Evolutionary conservation across 768 basidiomycete genomes (phyloP), one percentile per base, ranked within the genome.

Genomic region (Holtermanniella nyarrowii): DNA sequence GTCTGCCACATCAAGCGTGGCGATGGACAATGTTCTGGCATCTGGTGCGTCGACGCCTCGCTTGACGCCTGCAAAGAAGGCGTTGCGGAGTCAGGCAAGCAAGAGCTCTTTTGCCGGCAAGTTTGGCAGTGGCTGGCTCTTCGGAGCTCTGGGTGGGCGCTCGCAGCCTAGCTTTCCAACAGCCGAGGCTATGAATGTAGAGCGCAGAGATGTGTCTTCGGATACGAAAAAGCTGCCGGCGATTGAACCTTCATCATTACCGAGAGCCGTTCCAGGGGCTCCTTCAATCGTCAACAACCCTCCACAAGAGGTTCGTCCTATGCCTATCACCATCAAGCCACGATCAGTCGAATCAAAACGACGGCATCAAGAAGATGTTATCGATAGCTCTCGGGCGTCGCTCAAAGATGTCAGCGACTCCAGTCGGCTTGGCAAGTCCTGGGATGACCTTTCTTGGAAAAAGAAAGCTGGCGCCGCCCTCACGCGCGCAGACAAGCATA

Each of bases 371-470:
- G 31, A 37, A 16, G 31, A 37, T 7, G 31, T 7, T 7, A 16
- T 7, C 31, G 31, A 37, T 7, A 37, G 31, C 31, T 37, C 31
- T 7, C 31, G 31, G 10, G 31, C 31, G 7, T 37, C 31, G 16
- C 7, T 37, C 18, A 54, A 44, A 39, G 48, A 42, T 4, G 44
- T 40, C 4, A 58, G 52, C 11, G 48, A 58, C 14, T 31, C 26
- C 16, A 48, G 37, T 26, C 26, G 22, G 24, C 37, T 7, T 10
- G 24, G 26, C 16, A 26, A 23, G 37, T 48, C 46, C 7, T n/a
- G 26, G 12, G 46, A 48, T 18, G 46, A 48, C 26, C 26, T 18
- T 84, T 81, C 65, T 71, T 88, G 23, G 77, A 79, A 5, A 78
- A 79, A 25, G 68, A 73, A 56, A 26, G 52, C 59, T 24, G 74